phyloP scores from a whole-genome alignment of 768 basidiomycete species.

The Leucocoprinus sp. region DNA sequence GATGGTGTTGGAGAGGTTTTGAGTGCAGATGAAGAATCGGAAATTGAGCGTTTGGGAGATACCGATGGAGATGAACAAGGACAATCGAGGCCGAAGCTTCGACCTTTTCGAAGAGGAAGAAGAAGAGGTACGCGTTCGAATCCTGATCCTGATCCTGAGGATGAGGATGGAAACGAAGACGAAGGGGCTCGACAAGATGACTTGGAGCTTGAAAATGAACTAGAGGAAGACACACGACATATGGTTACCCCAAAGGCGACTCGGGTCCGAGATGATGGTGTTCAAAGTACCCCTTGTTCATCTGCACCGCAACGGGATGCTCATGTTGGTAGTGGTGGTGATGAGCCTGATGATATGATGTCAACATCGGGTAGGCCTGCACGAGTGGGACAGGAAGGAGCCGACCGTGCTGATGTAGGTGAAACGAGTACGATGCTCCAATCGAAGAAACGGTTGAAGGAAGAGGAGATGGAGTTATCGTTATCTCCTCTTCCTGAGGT shows the following conservation, averaged over 20 bases:
- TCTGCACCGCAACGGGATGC: background rate
- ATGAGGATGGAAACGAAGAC: background rate
- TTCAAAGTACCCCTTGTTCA: background rate
- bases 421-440: conserved; percentile 21
- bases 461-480: conserved; percentile 23
- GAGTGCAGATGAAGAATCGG: conserved; percentile 35
- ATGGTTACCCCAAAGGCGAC: conserved; percentile 8
- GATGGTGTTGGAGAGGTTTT: conserved; percentile 23
- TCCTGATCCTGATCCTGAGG: conserved; percentile 28
- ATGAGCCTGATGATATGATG: background rate
- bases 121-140: conserved; percentile 20
- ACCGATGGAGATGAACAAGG: conserved; percentile 18
- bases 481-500: conserved; percentile 12
- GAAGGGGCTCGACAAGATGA: background rate
- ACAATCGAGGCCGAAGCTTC: conserved; percentile 27
- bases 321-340: background rate
- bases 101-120: conserved; percentile 22
- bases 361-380: background rate
- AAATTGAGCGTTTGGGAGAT: conserved; percentile 25
- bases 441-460: conserved; percentile 13
- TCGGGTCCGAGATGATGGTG: background rate
- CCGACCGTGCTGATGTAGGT: background rate
- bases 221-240: conserved; percentile 1
- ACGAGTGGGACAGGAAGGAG: conserved; percentile 9
- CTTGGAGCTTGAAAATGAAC: background rate